A percentile compares a stretch with the other conserved stretches of the same genome.
Conservation (phyloP, 2,329 filamentous ascomycete species). For the Colletotrichum salicis region DNA sequence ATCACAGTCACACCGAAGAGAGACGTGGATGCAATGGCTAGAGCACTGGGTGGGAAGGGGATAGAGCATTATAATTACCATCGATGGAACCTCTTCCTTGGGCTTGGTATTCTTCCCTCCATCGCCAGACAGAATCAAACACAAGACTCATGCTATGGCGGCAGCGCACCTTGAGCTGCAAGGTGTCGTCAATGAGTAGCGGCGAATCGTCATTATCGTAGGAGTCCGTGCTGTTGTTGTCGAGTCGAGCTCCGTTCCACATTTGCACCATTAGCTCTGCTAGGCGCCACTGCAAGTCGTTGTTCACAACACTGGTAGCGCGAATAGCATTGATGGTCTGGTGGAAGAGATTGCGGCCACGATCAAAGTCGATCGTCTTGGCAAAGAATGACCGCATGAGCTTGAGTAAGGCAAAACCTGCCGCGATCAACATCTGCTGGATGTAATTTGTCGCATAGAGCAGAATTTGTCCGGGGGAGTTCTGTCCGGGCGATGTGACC, state of each 20-base stretch:
- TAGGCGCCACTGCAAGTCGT: slow-evolving; percentile 82
- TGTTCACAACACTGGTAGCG: slow-evolving; percentile 78
- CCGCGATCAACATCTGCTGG: slow-evolving; percentile 86
- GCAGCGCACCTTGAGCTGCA: slow-evolving; percentile 85
- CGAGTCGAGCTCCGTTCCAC: slow-evolving; percentile 77
- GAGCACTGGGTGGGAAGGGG: slow-evolving; percentile 13
- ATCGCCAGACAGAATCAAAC: slow-evolving; percentile 87
- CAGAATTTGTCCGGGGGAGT: slow-evolving; percentile 64
- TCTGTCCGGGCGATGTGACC: slow-evolving; percentile 56
- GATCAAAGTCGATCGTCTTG: slow-evolving; percentile 74
- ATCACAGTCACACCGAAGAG: slow-evolving; percentile 38
- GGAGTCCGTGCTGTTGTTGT: slow-evolving; percentile 54
- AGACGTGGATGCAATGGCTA: slow-evolving; percentile 37
- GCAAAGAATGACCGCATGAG: slow-evolving; percentile 82
- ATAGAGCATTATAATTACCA: slow-evolving; percentile 61
- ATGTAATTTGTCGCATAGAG: slow-evolving; percentile 80
- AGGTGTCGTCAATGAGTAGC: slow-evolving; percentile 71
- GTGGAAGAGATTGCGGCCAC: slow-evolving; percentile 76
- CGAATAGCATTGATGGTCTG: slow-evolving; percentile 76
- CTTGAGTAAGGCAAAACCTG: slow-evolving; percentile 80
- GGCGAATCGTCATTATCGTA: slow-evolving; percentile 61
- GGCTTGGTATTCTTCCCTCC: slow-evolving; percentile 82
- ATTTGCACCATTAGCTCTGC: slow-evolving; percentile 89
- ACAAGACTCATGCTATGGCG: slow-evolving; percentile 87
- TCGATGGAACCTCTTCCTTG: slow-evolving; percentile 76